Base-by-base conservation (phyloP, 805 yeast species). In the Candida yuanshanica region DNA sequence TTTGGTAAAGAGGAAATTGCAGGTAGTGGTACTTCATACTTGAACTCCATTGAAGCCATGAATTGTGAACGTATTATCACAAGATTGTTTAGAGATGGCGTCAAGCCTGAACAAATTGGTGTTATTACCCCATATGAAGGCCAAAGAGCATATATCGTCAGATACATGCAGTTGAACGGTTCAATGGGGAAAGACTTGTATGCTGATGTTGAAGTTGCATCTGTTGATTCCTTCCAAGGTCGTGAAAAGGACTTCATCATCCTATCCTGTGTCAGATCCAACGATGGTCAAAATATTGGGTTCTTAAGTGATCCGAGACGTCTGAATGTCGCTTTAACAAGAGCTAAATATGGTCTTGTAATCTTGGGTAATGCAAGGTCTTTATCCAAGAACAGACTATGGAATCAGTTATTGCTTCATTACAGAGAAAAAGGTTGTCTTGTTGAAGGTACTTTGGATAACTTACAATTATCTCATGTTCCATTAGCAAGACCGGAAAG, bases 181-280 rank as follows among this genome's bases (percentile, higher is more conserved):
- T 64, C 86, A 0, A 57, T 82, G 56, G 83, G 80, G 40, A 76
- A 77, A 48, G 81, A 79, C 1, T 62, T 75, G 25, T 87, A 87
- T 58, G 60, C 70, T 37, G 79, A 76, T 39, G 83, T 90, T 36
- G 97, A 90, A 63, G 89, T 90, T 22, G 88, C 93, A 7, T 84
- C 95, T n/a, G 83, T 88, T n/a, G 96, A 88, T 61, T 93, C 96
- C 2, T 88, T 88, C 66, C 96, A 88, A 63, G 96, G 96, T 23
- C 72, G 95, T 52, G 96, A 87, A 54, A 88, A 86, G 63, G 89
- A 84, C 53, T 81, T 79, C 43, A 81, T 88, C 31, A 72, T 89
- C 18, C 67, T 88, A 45, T 79, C 93, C 4, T 77, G 93, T 54
- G 96, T 88, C 24, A 71, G 96, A 52, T 83, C 95, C 20, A 88